Evolutionary conservation across 2,329 filamentous ascomycete species (phyloP).

Genomic region (Nakataea oryzae): DNA sequence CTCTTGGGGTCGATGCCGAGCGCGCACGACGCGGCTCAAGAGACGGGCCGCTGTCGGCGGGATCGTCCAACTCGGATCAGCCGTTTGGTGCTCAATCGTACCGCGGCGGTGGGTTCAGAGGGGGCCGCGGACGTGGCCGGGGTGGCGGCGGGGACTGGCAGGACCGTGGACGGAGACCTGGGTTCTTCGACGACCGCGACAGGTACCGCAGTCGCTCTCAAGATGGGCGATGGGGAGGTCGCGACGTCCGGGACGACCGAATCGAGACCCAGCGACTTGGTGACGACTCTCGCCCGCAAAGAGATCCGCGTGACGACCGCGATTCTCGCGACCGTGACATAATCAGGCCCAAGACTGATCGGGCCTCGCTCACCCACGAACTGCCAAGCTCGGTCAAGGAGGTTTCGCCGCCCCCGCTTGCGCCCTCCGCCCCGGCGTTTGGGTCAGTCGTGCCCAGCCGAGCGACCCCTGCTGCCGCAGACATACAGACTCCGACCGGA

Average conservation of each 20-base stretch:
- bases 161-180: conserved; percentile 26
- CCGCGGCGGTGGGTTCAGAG: conserved; percentile 39
- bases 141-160: conserved; percentile 39
- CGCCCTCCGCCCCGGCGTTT: conserved; percentile 48
- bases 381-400: conserved; percentile 34
- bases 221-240: conserved; percentile 46
- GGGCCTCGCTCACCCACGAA: conserved; percentile 37
- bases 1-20: conserved; percentile 55
- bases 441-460: conserved; percentile 40
- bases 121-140: conserved; percentile 46
- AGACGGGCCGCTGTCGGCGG: conserved; percentile 63
- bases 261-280: conserved; percentile 13
- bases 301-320: conserved; percentile 36
- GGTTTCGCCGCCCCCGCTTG: conserved; percentile 45
- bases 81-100: conserved; percentile 44
- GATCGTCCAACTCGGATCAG: conserved; percentile 60
- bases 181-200: conserved; percentile 51
- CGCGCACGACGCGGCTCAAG: conserved; percentile 58
- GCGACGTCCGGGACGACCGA: conserved; percentile 21
- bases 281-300: conserved; percentile 13
- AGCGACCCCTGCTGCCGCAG: conserved; percentile 19
- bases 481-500: conserved; percentile 24
- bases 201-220: conserved; percentile 57
- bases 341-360: conserved; percentile 39
- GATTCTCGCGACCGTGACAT: conserved; percentile 34